Conservation (phyloP, 345 rosid species). For the Boechera stricta region DNA sequence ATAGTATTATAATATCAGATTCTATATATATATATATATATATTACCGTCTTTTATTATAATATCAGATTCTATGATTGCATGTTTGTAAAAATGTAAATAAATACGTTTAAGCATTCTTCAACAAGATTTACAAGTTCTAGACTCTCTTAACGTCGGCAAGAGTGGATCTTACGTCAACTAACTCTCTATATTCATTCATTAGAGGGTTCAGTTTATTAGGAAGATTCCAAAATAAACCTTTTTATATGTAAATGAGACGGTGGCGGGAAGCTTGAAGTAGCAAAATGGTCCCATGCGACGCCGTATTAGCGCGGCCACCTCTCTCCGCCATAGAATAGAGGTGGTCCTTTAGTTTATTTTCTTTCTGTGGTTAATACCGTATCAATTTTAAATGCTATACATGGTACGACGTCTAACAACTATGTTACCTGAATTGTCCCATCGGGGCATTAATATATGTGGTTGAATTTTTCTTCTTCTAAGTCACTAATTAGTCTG, state of each 20-base stretch:
- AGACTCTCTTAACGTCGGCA: not conserved
- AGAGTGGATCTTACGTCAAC: slow-evolving; percentile 7
- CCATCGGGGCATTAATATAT: slow-evolving; percentile 17
- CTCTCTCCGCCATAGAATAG: slow-evolving; percentile 28
- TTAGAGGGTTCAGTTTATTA: not conserved
- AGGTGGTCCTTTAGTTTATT: slow-evolving; percentile 31
- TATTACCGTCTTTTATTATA: not conserved
- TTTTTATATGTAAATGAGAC: slow-evolving; percentile 12
- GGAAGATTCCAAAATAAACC: slow-evolving; percentile 30
- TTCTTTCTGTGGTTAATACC: slow-evolving; percentile 31
- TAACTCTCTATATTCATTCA: not conserved
- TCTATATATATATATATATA: no score
- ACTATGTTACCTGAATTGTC: slow-evolving; percentile 40
- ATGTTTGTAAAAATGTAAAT: not conserved
- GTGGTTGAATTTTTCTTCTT: slow-evolving; percentile 3
- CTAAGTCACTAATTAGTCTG: not conserved
- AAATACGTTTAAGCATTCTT: slow-evolving; percentile 6
- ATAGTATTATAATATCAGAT: slow-evolving; percentile 9
- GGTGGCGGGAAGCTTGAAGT: slow-evolving; percentile 41
- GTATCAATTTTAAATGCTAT: slow-evolving; percentile 13
- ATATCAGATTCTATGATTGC: not conserved
- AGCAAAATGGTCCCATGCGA: slow-evolving; percentile 38
- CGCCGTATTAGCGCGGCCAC: slow-evolving; percentile 38
- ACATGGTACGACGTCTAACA: slow-evolving; percentile 40
- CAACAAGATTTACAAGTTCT: slow-evolving; percentile 20